phyloP scores from a whole-genome alignment of 2,329 filamentous ascomycete genomes.

The Neophaeococcomyces aloes region DNA sequence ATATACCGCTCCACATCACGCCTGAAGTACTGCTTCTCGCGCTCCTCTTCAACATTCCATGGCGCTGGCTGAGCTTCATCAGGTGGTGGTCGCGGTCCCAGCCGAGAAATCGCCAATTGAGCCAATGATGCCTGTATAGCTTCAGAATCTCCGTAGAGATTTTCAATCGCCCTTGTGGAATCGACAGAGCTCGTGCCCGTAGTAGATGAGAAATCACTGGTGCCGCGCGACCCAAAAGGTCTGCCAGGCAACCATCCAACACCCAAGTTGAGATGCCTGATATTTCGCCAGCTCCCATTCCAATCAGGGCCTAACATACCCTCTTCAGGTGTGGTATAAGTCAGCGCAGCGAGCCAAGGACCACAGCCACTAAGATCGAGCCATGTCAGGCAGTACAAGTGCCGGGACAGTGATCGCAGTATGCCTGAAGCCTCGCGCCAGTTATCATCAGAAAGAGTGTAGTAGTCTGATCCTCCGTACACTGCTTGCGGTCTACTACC shows the following conservation, averaged over 20 bases:
- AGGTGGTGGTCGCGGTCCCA: not conserved
- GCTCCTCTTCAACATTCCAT: constrained; percentile 28
- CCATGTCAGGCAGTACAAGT: constrained; percentile 50
- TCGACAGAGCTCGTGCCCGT: not conserved
- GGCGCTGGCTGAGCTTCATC: constrained; percentile 8
- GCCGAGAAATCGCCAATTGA: not conserved
- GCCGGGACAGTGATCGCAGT: constrained; percentile 44
- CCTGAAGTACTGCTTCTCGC: constrained; percentile 23
- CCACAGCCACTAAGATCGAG: constrained; percentile 52
- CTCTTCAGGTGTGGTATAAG: constrained; percentile 26
- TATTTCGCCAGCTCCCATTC: constrained; percentile 36
- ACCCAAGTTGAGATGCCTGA: constrained; percentile 33
- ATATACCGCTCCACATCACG: constrained; percentile 27
- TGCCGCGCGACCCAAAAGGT: constrained; percentile 14
- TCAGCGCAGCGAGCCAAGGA: constrained; percentile 45
- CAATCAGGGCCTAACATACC: constrained; percentile 32
- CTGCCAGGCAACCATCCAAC: constrained; percentile 31
- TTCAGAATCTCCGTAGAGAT: constrained; percentile 6
- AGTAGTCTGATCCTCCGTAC: constrained; percentile 43
- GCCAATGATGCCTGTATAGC: not conserved
- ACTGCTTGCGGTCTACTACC: constrained; percentile 25
- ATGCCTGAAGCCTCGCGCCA: constrained; percentile 47
- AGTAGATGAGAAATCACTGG: not conserved
- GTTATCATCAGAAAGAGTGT: constrained; percentile 44
- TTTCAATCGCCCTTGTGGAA: constrained; percentile 2